Conservation (phyloP, 225 moss, liverwort and hornwort species). For the Asterella californica region DNA sequence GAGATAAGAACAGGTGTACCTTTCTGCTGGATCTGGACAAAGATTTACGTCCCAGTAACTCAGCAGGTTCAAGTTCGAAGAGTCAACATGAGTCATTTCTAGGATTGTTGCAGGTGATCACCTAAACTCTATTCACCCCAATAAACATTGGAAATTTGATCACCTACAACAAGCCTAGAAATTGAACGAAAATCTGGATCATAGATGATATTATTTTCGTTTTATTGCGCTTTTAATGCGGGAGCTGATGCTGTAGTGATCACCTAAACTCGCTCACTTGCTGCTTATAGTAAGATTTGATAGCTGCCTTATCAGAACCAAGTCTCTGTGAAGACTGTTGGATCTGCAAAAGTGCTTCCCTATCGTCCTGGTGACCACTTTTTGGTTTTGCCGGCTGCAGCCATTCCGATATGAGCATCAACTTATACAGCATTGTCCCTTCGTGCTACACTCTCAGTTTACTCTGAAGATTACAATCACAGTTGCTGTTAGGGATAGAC, state of each 20-base stretch:
- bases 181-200: not conserved
- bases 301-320: too few species aligned
- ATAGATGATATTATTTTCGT: too few species aligned
- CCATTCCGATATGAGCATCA: too few species aligned
- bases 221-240: not conserved
- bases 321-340: too few species aligned
- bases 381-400: too few species aligned
- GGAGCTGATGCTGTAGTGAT: not conserved
- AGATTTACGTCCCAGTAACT: not conserved
- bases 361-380: too few species aligned
- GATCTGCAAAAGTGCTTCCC: too few species aligned
- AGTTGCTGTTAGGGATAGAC: too few species aligned
- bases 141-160: not conserved
- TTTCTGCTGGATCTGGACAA: not conserved
- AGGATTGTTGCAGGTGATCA: not conserved
- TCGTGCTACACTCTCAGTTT: too few species aligned
- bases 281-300: too few species aligned
- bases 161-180: not conserved
- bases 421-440: too few species aligned
- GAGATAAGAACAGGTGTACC: constrained; percentile 1
- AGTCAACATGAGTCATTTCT: not conserved
- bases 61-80: not conserved
- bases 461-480: too few species aligned
- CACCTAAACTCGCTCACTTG: not conserved
- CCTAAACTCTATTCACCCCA: not conserved